phyloP scores from a whole-genome alignment of 108 stramenopile species.

The Nitzschia palea region DNA sequence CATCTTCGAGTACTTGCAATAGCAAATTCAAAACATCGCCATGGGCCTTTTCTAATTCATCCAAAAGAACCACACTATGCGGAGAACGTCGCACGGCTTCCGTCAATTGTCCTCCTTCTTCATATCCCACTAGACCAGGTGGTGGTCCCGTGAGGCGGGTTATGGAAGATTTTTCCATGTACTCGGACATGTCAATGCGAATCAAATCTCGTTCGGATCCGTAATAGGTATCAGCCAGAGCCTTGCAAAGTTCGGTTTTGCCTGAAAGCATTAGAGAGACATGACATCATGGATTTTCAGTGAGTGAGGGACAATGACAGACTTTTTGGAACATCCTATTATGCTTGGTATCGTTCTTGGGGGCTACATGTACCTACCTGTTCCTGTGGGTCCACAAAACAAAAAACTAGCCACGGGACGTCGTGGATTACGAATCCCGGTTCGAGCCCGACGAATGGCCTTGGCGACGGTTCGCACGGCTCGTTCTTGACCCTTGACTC shows the following conservation, averaged over 20 bases:
- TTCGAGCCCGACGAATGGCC: conserved; percentile 77
- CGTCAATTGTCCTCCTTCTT: conserved; percentile 96
- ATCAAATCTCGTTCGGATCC: conserved; percentile 84
- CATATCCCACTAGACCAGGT: conserved; percentile 90
- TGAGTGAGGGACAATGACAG: no score
- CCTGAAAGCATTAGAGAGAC: conserved; percentile 48
- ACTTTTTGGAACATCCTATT: no score
- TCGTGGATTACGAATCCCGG: conserved; percentile 69
- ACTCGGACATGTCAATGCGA: conserved; percentile 94
- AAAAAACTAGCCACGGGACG: conserved; percentile 83
- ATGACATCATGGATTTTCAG: conserved; percentile 2
- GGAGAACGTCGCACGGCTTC: conserved; percentile 94
- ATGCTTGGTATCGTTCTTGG: no score
- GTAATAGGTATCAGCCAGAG: conserved; percentile 84
- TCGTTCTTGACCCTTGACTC: conserved; percentile 88
- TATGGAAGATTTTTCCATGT: conserved; percentile 89
- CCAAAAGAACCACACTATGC: conserved; percentile 92
- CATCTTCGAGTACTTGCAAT: conserved; percentile 95
- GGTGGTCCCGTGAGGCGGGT: conserved; percentile 91
- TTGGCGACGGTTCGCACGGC: conserved; percentile 81
- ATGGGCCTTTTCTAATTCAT: conserved; percentile 98
- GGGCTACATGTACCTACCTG: not conserved
- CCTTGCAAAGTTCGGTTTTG: conserved; percentile 92
- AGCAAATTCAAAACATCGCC: conserved; percentile 90
- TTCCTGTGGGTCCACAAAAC: conserved; percentile 90